These are phyloP conservation scores for Pisolithus tinctorius DNA, from an alignment of 768 basidiomycete species.

Conservation along the genomic window DNA sequence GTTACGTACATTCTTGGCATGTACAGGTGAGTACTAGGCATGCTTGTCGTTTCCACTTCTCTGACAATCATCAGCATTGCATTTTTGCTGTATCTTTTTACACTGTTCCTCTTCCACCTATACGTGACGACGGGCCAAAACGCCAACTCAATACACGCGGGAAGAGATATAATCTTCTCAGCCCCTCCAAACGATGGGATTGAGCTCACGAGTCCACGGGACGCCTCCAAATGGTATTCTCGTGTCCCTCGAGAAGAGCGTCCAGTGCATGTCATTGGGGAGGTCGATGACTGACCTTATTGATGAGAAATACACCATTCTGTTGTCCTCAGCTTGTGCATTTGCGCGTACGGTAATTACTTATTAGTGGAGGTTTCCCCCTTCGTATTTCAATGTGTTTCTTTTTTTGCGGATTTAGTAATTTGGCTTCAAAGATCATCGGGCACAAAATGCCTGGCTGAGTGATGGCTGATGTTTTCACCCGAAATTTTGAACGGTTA, in stretches of 20 bases:
- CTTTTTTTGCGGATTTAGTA: too few species aligned
- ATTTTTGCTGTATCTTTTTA: slow-evolving; percentile 72
- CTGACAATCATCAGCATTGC: slow-evolving; percentile 41
- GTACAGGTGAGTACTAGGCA: slow-evolving; percentile 49
- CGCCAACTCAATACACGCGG: slow-evolving; percentile 21
- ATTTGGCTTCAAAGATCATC: too few species aligned
- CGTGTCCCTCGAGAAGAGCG: slow-evolving; percentile 43
- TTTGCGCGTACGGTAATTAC: too few species aligned
- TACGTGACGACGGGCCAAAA: slow-evolving; percentile 61
- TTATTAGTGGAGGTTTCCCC: too few species aligned
- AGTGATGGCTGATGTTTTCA: too few species aligned
- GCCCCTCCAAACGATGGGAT: slow-evolving; percentile 29
- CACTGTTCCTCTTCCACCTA: slow-evolving; percentile 62
- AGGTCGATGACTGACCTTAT: slow-evolving; percentile 31
- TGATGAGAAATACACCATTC: too few species aligned
- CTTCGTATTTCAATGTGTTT: too few species aligned
- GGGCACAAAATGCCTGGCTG: too few species aligned
- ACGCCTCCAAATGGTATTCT: slow-evolving; percentile 55
- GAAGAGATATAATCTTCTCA: slow-evolving; percentile 14
- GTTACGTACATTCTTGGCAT: slow-evolving; percentile 85
- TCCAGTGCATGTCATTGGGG: slow-evolving; percentile 42
- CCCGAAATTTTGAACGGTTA: too few species aligned
- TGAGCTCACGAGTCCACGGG: slow-evolving; percentile 31
- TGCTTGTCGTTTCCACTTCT: neutral
- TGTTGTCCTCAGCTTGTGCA: too few species aligned